phyloP scores from a whole-genome alignment of 805 yeast genomes.

The Cyberlindnera maritima region DNA sequence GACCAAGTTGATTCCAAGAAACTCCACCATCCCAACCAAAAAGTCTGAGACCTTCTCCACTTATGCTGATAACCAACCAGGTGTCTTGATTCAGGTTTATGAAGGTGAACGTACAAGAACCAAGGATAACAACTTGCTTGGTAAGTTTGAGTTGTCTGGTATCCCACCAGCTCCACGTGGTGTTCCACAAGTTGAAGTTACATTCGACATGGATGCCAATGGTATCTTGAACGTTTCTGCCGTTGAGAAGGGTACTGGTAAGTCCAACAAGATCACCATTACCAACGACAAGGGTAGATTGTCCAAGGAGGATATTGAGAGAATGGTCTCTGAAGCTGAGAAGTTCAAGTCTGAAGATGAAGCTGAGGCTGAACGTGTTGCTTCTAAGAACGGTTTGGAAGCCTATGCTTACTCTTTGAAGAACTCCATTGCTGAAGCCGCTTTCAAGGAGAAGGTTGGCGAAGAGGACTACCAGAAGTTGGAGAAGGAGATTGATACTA shows the following conservation, averaged over 20 bases:
- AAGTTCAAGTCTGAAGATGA: conserved; percentile 97
- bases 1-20: conserved; percentile 98
- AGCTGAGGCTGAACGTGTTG: conserved; percentile 88
- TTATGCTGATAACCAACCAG: conserved; percentile 98
- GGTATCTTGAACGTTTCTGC: conserved; percentile 98
- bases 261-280: conserved; percentile 93
- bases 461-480: conserved; percentile 72
- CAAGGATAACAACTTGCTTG: conserved; percentile 82
- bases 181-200: conserved; percentile 73
- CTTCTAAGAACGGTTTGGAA: conserved; percentile 94
- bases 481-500: conserved; percentile 79
- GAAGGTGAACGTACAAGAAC: conserved; percentile 95
- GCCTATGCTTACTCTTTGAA: conserved; percentile 93
- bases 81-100: conserved; percentile 96
- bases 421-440: conserved; percentile 71
- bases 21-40: conserved; percentile 98
- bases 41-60: conserved; percentile 98
- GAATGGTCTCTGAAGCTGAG: conserved; percentile 98
- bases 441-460: conserved; percentile 75
- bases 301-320: conserved; percentile 95
- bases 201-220: conserved; percentile 45
- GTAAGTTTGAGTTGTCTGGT: conserved; percentile 69
- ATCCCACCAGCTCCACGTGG: conserved; percentile 81
- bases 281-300: conserved; percentile 99
- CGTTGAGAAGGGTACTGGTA: conserved; percentile 98